These are phyloP conservation scores for Penicillium desertorum DNA, from an alignment of 495 filamentous ascomycete species.

Conservation along the genomic window DNA sequence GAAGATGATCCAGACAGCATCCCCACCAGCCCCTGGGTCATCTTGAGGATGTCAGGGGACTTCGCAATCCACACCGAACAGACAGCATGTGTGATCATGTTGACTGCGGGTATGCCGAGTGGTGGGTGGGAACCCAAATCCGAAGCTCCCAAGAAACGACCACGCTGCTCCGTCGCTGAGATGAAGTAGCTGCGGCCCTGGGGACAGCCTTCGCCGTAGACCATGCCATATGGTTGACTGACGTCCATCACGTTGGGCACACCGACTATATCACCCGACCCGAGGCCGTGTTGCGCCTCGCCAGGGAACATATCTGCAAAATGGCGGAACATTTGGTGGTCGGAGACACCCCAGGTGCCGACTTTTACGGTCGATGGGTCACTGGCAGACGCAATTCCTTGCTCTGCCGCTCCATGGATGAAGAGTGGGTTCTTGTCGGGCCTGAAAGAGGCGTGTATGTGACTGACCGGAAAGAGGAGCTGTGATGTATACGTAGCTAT, in stretches of 20 bases:
- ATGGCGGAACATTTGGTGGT: conserved; percentile 70
- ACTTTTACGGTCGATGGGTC: conserved; percentile 74
- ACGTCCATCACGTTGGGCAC: conserved; percentile 85
- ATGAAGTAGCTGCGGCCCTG: conserved; percentile 76
- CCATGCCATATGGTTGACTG: conserved; percentile 78
- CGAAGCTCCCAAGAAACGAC: conserved; percentile 65
- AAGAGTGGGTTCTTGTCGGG: conserved; percentile 72
- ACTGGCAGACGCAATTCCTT: conserved; percentile 69
- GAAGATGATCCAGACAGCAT: conserved; percentile 82
- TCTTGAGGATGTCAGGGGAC: conserved; percentile 62
- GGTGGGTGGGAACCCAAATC: conserved; percentile 46
- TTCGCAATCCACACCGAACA: conserved; percentile 93
- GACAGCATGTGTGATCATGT: conserved; percentile 58
- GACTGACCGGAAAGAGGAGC: conserved; percentile 68
- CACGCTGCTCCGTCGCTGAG: conserved; percentile 69
- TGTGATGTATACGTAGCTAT: conserved; percentile 80
- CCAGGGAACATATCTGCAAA: conserved; percentile 73
- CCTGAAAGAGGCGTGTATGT: conserved; percentile 71
- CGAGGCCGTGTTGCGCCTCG: conserved; percentile 72
- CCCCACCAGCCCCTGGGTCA: conserved; percentile 75
- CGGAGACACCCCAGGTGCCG: conserved; percentile 80
- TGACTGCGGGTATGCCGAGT: conserved; percentile 72
- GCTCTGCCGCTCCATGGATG: conserved; percentile 76
- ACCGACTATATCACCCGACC: conserved; percentile 70
- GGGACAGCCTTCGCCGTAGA: conserved; percentile 82